Conservation (phyloP, 1,139 yeast species). For the Zygoascus hellenicus region DNA sequence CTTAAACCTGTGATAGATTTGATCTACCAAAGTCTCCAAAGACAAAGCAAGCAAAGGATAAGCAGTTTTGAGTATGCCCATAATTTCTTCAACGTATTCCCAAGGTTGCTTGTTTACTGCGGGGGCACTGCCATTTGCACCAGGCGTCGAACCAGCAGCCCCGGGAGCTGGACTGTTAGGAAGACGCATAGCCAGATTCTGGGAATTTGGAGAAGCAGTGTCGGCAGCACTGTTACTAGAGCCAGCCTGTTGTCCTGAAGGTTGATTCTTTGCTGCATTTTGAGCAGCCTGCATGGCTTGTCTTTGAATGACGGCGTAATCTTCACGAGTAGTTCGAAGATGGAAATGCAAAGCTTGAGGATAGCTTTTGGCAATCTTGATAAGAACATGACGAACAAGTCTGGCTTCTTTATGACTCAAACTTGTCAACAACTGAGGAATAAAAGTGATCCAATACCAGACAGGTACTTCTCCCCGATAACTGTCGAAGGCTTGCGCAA, state of each 20-base stretch:
- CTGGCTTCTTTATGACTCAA: slow-evolving; percentile 88
- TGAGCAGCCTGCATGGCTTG: slow-evolving; percentile 59
- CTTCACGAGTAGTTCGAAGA: slow-evolving; percentile 90
- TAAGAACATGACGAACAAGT: slow-evolving; percentile 78
- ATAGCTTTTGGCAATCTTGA: slow-evolving; percentile 88
- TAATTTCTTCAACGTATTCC: slow-evolving; percentile 92
- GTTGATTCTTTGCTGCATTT: slow-evolving; percentile 9
- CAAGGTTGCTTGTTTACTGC: slow-evolving; percentile 58
- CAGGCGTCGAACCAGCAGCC: slow-evolving; percentile 13
- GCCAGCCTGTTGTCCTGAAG: slow-evolving; percentile 10
- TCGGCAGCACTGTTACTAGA: slow-evolving; percentile 3
- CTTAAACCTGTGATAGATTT: slow-evolving; percentile 88
- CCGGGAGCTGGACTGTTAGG: slow-evolving; percentile 14
- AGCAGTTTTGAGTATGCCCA: slow-evolving; percentile 92
- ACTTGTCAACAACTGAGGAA: slow-evolving; percentile 88
- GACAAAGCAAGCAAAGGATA: slow-evolving; percentile 91
- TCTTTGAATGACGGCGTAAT: slow-evolving; percentile 79
- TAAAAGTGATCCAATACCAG: slow-evolving; percentile 98
- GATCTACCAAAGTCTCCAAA: slow-evolving; percentile 91
- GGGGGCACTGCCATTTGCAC: slow-evolving; percentile 12
- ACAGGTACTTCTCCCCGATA: slow-evolving; percentile 96
- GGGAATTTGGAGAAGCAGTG: slow-evolving; percentile 16
- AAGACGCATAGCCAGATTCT: not conserved
- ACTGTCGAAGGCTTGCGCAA: slow-evolving; percentile 83
- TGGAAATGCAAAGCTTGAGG: slow-evolving; percentile 98